Evolutionary conservation across 2,329 filamentous ascomycete genomes (phyloP).

Genomic region (Talaromyces verruculosus): DNA sequence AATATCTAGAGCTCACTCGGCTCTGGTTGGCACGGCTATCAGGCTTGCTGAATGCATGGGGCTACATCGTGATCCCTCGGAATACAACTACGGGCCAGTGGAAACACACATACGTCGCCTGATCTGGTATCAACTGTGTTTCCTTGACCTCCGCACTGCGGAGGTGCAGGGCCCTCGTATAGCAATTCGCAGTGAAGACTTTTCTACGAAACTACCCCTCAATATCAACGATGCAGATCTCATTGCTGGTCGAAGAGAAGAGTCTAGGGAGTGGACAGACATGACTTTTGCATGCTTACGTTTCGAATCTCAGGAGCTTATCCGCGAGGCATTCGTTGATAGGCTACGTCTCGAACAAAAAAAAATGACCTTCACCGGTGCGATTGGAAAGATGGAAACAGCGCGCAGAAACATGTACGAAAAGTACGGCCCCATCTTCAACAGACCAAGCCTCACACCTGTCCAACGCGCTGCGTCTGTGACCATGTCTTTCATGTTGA

Average conservation of each 20-base stretch:
- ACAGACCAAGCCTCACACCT: conserved; percentile 53
- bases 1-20: conserved; percentile 71
- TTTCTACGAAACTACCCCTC: conserved; percentile 69
- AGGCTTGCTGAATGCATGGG: conserved; percentile 77
- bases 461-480: conserved; percentile 64
- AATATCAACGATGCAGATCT: conserved; percentile 69
- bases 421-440: conserved; percentile 65
- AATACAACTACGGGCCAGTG: conserved; percentile 64
- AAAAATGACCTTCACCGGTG: conserved; percentile 61
- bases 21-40: conserved; percentile 69
- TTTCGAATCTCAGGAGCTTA: conserved; percentile 72
- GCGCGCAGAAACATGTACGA: conserved; percentile 65
- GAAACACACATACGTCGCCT: conserved; percentile 71
- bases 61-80: conserved; percentile 67
- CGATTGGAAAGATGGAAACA: conserved; percentile 67
- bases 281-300: conserved; percentile 67
- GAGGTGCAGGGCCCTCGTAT: conserved; percentile 72
- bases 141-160: conserved; percentile 71
- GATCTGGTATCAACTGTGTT: conserved; percentile 76
- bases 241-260: conserved; percentile 34
- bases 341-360: conserved; percentile 63
- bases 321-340: conserved; percentile 68
- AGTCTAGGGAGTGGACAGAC: conserved; percentile 61
- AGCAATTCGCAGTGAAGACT: conserved; percentile 70
- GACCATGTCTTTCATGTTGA: conserved; percentile 64